Evolutionary conservation across 345 rosid genomes (phyloP).

Genomic region (Hypericum androsaemum): DNA sequence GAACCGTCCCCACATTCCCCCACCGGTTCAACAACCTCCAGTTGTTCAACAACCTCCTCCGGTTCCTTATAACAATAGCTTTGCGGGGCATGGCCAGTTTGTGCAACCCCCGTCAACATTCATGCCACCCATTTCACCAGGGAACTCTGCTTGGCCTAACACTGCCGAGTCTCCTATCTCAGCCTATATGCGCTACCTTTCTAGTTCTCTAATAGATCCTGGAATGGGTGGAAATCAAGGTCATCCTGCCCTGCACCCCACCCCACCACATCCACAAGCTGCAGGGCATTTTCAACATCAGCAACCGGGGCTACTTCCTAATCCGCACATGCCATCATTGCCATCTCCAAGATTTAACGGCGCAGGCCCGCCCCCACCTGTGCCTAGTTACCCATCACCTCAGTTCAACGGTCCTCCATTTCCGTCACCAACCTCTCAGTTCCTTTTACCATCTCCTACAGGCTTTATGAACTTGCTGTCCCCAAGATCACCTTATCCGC

Average conservation of each 20-base stretch:
- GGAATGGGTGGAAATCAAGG: constrained; percentile 38
- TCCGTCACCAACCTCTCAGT: too few species aligned
- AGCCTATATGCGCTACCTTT: constrained; percentile 78
- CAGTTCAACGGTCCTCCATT: constrained; percentile 43
- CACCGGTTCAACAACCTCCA: constrained; percentile 24
- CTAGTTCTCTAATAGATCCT: constrained; percentile 40
- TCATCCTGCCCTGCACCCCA: constrained; percentile 18
- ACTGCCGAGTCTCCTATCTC: constrained; percentile 76
- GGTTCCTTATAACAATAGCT: constrained; percentile 12
- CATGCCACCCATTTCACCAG: constrained; percentile 27
- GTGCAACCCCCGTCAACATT: constrained; percentile 35
- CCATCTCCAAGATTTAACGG: constrained; percentile 55
- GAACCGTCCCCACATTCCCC: constrained; percentile 43
- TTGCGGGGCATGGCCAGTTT: constrained; percentile 22
- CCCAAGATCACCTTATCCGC: constrained; percentile 64
- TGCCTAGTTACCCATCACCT: constrained; percentile 46
- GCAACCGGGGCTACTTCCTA: constrained; percentile 39
- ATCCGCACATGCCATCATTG: constrained; percentile 33
- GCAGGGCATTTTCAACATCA: constrained; percentile 29
- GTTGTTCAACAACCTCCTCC: constrained; percentile 13
- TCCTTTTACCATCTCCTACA: constrained; percentile 54
- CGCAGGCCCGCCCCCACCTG: constrained; percentile 42
- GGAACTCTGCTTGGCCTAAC: constrained; percentile 40
- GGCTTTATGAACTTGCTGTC: constrained; percentile 51
- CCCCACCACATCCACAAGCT: constrained; percentile 13